phyloP scores from a whole-genome alignment of 1,284 basidiomycete species.

The Paramarasmius palmivorus region DNA sequence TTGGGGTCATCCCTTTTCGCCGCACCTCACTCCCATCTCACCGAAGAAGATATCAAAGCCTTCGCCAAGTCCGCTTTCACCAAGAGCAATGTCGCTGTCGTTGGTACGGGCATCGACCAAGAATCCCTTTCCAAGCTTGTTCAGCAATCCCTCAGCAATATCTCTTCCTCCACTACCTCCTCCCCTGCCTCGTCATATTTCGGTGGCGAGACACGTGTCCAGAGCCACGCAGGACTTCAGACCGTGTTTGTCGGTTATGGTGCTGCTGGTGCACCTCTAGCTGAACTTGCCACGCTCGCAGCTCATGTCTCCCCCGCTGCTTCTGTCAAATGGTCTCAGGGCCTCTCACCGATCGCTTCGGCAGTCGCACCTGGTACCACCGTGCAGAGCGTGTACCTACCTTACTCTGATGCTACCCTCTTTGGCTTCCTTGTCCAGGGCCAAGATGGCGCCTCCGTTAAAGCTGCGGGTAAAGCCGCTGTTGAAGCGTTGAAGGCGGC shows the following conservation, averaged over 20 bases:
- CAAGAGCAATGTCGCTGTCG: constrained; percentile 78
- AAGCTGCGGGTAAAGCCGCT: constrained; percentile 63
- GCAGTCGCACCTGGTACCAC: constrained; percentile 51
- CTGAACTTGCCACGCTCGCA: constrained; percentile 77
- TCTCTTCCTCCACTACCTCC: constrained; percentile 41
- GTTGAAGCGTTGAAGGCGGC: constrained; percentile 67
- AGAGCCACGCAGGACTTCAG: constrained; percentile 61
- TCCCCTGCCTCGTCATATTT: constrained; percentile 65
- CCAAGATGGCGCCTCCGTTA: constrained; percentile 56
- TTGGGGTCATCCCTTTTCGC: constrained; percentile 90
- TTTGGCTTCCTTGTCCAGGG: constrained; percentile 81
- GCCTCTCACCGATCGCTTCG: constrained; percentile 67
- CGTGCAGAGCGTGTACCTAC: constrained; percentile 74
- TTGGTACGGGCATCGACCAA: constrained; percentile 85
- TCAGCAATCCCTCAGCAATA: constrained; percentile 61
- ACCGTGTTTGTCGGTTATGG: constrained; percentile 87
- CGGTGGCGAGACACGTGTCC: constrained; percentile 82
- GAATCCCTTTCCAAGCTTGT: constrained; percentile 72
- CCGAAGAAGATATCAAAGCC: constrained; percentile 68
- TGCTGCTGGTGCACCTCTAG: constrained; percentile 54
- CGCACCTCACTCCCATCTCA: constrained; percentile 64
- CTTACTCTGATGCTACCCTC: constrained; percentile 89
- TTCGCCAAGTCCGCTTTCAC: constrained; percentile 76
- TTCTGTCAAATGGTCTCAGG: constrained; percentile 84
- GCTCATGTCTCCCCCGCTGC: constrained; percentile 73